Evolutionary conservation across 129 eudicot species (phyloP).

Genomic region (Chrysanthemum makinoi): DNA sequence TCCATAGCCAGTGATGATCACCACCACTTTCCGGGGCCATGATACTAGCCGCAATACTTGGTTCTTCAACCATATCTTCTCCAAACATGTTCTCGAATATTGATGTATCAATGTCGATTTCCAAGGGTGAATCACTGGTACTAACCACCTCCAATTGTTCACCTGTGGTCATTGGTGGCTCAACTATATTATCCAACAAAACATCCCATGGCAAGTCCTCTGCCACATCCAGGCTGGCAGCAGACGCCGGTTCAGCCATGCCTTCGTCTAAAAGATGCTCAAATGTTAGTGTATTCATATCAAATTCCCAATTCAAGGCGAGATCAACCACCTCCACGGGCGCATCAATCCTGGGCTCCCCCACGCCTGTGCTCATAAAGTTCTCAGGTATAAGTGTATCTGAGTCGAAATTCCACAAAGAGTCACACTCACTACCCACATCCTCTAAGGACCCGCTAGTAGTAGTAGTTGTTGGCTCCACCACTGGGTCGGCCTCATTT

Average conservation of each 20-base stretch:
- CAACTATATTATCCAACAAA: constrained; percentile 17
- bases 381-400: constrained; percentile 8
- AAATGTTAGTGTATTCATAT: constrained; percentile 1
- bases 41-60: neutral
- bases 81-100: constrained; percentile 25
- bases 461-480: neutral
- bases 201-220: constrained; percentile 22
- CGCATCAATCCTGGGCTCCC: too few species aligned
- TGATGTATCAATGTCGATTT: constrained; percentile 17
- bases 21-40: constrained; percentile 17
- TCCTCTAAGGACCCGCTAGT: constrained; percentile 13
- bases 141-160: neutral
- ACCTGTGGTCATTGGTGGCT: neutral
- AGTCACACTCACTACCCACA: constrained; percentile 22
- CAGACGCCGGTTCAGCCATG: neutral
- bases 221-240: constrained; percentile 9
- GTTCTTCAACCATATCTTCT: constrained; percentile 1
- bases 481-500: neutral
- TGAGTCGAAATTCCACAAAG: constrained; percentile 7
- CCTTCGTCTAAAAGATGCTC: constrained; percentile 23
- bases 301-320: constrained; percentile 22
- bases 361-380: too few species aligned
- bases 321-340: constrained; percentile 4
- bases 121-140: constrained; percentile 18
- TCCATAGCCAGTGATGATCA: constrained; percentile 15